Evolutionary conservation across 2,329 filamentous ascomycete species (phyloP).

Genomic region (Aspergillus puulaauensis): DNA sequence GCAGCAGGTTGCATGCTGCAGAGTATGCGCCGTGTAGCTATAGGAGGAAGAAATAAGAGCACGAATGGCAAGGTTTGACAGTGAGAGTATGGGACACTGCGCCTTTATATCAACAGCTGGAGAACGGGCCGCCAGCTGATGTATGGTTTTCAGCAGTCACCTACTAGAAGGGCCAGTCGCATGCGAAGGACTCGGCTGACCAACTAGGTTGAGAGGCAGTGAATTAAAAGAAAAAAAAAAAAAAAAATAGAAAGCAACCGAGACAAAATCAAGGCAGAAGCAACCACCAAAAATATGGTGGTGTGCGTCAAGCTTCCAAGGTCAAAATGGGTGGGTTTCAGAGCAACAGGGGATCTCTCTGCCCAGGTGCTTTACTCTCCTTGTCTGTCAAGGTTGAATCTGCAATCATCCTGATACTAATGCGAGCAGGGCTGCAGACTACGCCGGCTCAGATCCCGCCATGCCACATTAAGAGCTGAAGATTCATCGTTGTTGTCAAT

Average conservation of each 20-base stretch:
- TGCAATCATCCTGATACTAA: neutral
- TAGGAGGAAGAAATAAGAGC: neutral
- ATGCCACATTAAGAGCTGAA: neutral
- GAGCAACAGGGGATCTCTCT: neutral
- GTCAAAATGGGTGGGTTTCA: neutral
- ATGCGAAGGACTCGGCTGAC: constrained; percentile 9
- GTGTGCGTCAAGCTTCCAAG: neutral
- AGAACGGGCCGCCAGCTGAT: constrained; percentile 10
- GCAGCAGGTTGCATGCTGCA: constrained; percentile 4
- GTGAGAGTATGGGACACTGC: neutral
- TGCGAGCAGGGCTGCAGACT: neutral
- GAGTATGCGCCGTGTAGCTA: neutral
- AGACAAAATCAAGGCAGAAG: constrained; percentile 6
- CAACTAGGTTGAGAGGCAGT: neutral
- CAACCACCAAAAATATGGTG: neutral
- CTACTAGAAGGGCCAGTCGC: neutral
- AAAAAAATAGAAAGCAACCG: neutral
- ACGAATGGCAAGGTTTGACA: neutral
- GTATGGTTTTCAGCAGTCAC: constrained; percentile 2
- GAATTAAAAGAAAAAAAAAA: neutral
- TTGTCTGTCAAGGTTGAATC: too few species aligned
- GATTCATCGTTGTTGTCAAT: neutral
- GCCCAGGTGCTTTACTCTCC: too few species aligned
- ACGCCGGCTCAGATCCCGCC: neutral
- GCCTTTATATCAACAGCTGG: constrained; percentile 1